Evolutionary conservation across 164 flowering plant species (phyloP).

Genomic region (Magnolia sinica): DNA sequence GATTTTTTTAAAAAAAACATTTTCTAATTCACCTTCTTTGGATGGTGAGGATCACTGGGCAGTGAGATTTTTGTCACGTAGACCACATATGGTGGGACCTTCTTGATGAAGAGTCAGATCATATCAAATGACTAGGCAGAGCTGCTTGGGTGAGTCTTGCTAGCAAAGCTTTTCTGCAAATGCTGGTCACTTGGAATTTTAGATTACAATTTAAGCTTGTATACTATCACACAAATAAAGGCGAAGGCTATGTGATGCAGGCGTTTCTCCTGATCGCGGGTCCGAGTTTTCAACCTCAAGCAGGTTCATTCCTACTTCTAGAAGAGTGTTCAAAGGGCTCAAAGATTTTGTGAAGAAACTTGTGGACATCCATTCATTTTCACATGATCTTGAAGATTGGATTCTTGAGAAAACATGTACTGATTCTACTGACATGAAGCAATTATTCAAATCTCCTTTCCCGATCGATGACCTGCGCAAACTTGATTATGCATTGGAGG

Average conservation of each 20-base stretch:
- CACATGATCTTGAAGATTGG: conserved; percentile 48
- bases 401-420: conserved; percentile 32
- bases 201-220: neutral
- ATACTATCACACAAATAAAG: neutral
- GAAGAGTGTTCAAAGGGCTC: conserved; percentile 46
- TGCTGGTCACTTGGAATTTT: neutral
- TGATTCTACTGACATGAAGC: conserved; percentile 27
- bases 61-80: neutral
- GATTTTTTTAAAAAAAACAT: too few relatives aligned
- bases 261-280: conserved; percentile 36
- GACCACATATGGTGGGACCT: neutral
- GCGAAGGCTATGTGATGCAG: conserved; percentile 28
- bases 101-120: neutral
- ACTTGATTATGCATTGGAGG: conserved; percentile 68
- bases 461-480: conserved; percentile 45
- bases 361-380: conserved; percentile 43
- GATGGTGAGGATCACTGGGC: neutral
- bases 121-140: neutral
- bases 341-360: conserved; percentile 51
- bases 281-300: conserved; percentile 48
- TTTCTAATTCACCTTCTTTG: neutral
- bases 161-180: neutral
- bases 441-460: conserved; percentile 48
- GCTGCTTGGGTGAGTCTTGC: neutral
- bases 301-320: conserved; percentile 49